A percentile compares a stretch with the other conserved stretches of the same genome.
Conservation (phyloP, 1,284 basidiomycete species). For the Cryptococcus maquisensis region DNA sequence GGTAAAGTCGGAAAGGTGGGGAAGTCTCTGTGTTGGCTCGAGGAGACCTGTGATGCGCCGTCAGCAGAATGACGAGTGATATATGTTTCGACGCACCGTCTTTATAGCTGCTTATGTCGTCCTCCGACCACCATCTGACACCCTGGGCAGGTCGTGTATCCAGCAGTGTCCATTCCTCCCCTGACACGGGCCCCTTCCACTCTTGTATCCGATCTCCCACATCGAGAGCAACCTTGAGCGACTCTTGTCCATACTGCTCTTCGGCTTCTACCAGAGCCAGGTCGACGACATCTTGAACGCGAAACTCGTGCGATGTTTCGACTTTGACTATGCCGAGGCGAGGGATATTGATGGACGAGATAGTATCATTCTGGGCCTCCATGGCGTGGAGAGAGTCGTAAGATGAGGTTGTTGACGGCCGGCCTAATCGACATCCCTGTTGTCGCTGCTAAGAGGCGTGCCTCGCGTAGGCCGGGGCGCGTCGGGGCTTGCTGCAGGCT, state of each 20-base stretch:
- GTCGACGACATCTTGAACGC: constrained; percentile 4
- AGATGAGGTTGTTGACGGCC: not conserved
- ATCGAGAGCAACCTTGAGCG: not conserved
- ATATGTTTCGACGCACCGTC: constrained; percentile 11
- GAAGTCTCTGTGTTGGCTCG: not conserved
- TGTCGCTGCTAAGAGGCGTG: too few relatives aligned
- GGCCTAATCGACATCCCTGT: too few relatives aligned
- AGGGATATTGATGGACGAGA: too few relatives aligned
- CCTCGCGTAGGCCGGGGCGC: too few relatives aligned
- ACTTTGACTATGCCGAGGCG: too few relatives aligned
- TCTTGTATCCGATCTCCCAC: not conserved
- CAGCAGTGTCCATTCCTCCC: constrained; percentile 16
- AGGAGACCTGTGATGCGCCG: constrained; percentile 7
- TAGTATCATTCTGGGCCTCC: not conserved
- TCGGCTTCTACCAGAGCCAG: constrained; percentile 5
- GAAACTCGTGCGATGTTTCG: too few relatives aligned
- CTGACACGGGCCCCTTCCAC: constrained; percentile 2
- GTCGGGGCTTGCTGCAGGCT: too few relatives aligned
- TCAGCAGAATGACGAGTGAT: not conserved
- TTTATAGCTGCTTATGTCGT: constrained; percentile 13
- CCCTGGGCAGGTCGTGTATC: constrained; percentile 8
- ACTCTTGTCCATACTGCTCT: not conserved
- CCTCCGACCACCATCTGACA: constrained; percentile 30
- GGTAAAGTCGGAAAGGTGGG: not conserved
- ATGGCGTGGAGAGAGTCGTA: not conserved